These are phyloP conservation scores for Ascochyta pisi DNA, from an alignment of 2,329 filamentous ascomycete genomes.

Conservation along the genomic window DNA sequence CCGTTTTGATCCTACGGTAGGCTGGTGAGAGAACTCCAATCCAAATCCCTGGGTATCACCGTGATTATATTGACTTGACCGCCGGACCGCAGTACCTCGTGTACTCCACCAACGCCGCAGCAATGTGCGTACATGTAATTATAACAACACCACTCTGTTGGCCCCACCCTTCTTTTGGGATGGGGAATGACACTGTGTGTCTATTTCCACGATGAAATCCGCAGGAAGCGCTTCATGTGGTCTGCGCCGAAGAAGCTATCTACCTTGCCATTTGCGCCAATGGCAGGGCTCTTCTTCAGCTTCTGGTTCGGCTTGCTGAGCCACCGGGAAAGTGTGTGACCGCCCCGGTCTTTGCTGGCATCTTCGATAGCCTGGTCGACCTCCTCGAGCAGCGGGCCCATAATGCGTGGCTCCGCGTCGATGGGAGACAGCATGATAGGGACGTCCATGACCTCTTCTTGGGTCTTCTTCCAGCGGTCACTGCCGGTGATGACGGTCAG, in stretches of 20 bases:
- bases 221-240: conserved; percentile 47
- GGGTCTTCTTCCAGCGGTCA: conserved; percentile 52
- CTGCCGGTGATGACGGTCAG: conserved; percentile 58
- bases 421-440: conserved; percentile 48
- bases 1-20: conserved; percentile 10
- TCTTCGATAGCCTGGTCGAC: conserved; percentile 38
- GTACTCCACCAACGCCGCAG: conserved; percentile 17
- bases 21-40: conserved; percentile 21
- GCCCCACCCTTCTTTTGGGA: neutral
- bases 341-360: conserved; percentile 27
- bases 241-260: conserved; percentile 48
- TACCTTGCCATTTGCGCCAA: conserved; percentile 28
- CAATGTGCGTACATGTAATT: conserved; percentile 15
- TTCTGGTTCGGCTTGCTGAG: conserved; percentile 36
- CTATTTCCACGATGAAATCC: conserved; percentile 44
- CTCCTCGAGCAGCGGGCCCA: conserved; percentile 45
- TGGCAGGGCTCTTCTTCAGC: conserved; percentile 20
- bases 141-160: conserved; percentile 4
- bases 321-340: conserved; percentile 43
- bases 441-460: conserved; percentile 52
- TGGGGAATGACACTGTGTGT: neutral
- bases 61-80: conserved; percentile 20
- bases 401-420: conserved; percentile 43
- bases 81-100: conserved; percentile 17
- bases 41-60: conserved; percentile 20